Conservation (phyloP, 345 rosid species). For the Clarkia xantiana region DNA sequence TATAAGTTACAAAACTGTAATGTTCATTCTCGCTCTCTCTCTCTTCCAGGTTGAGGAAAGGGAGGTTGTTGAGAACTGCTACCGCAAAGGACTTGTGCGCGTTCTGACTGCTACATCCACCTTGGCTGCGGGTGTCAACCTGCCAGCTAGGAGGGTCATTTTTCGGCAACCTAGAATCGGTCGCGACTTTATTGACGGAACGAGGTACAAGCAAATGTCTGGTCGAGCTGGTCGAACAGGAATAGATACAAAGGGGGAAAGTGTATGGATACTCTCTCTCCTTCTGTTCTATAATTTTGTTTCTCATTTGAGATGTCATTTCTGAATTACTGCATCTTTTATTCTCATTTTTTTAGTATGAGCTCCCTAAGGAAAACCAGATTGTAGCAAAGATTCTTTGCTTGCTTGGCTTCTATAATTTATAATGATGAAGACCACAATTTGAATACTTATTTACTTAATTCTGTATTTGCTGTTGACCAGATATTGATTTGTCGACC, state of each 20-base stretch:
- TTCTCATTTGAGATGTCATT: not conserved
- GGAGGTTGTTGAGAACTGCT: constrained; percentile 85
- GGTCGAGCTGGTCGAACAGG: constrained; percentile 99
- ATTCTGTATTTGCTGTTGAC: constrained; percentile 1
- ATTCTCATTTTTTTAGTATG: not conserved
- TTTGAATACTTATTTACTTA: not conserved
- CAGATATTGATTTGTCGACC: constrained; percentile 84
- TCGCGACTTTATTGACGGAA: constrained; percentile 89
- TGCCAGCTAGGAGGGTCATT: constrained; percentile 96
- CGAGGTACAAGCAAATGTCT: constrained; percentile 97
- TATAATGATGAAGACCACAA: not conserved
- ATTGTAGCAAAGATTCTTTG: not conserved
- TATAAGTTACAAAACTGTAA: too few relatives aligned
- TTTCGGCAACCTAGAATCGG: constrained; percentile 97
- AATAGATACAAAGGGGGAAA: constrained; percentile 94
- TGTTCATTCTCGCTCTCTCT: not conserved
- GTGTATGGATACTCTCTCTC: constrained; percentile 43
- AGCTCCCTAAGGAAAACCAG: too few relatives aligned
- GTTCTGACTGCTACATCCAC: constrained; percentile 96
- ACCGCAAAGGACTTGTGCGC: constrained; percentile 76
- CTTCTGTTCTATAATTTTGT: constrained; percentile 1
- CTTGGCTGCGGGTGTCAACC: constrained; percentile 94
- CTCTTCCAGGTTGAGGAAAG: constrained; percentile 76
- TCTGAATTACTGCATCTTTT: not conserved
- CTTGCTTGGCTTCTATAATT: not conserved